These are phyloP conservation scores for Amanita brunnescens DNA, from an alignment of 768 basidiomycete genomes.

Conservation along the genomic window DNA sequence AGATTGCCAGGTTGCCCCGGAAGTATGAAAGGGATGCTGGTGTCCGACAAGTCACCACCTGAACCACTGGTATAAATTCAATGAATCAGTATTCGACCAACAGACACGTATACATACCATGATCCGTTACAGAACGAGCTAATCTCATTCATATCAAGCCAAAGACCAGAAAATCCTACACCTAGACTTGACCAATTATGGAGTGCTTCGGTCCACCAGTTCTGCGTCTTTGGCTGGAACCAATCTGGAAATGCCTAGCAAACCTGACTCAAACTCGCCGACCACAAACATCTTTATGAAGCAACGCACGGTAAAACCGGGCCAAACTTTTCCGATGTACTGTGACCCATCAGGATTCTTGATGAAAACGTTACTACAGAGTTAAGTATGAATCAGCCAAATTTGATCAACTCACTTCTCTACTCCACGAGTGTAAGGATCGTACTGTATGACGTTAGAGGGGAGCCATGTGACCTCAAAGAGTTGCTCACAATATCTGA, in stretches of 20 bases:
- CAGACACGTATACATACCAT: slow-evolving; percentile 19
- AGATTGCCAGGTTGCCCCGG: slow-evolving; percentile 47
- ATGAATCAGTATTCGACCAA: slow-evolving; percentile 1
- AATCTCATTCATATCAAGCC: slow-evolving; percentile 28
- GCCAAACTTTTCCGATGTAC: slow-evolving; percentile 73
- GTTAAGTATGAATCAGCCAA: not conserved
- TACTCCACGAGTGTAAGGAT: slow-evolving; percentile 54
- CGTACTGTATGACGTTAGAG: slow-evolving; percentile 35
- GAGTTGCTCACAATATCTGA: slow-evolving; percentile 48
- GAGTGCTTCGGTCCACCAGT: slow-evolving; percentile 25
- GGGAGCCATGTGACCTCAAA: not conserved
- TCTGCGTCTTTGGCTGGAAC: slow-evolving; percentile 22
- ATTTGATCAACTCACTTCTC: slow-evolving; percentile 32
- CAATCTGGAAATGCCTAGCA: slow-evolving; percentile 23
- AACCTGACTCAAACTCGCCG: not conserved
- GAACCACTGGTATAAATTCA: slow-evolving; percentile 36
- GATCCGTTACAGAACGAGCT: slow-evolving; percentile 28
- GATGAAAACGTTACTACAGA: slow-evolving; percentile 53
- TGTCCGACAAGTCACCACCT: slow-evolving; percentile 46
- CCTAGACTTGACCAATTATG: slow-evolving; percentile 22
- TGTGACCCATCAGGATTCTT: slow-evolving; percentile 68
- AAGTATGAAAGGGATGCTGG: slow-evolving; percentile 43
- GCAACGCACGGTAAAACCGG: slow-evolving; percentile 52
- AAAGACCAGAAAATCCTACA: slow-evolving; percentile 24
- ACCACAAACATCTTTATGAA: not conserved